Base-by-base conservation (phyloP, 2,329 filamentous ascomycete species). In the Westerdykella aurantiaca region DNA sequence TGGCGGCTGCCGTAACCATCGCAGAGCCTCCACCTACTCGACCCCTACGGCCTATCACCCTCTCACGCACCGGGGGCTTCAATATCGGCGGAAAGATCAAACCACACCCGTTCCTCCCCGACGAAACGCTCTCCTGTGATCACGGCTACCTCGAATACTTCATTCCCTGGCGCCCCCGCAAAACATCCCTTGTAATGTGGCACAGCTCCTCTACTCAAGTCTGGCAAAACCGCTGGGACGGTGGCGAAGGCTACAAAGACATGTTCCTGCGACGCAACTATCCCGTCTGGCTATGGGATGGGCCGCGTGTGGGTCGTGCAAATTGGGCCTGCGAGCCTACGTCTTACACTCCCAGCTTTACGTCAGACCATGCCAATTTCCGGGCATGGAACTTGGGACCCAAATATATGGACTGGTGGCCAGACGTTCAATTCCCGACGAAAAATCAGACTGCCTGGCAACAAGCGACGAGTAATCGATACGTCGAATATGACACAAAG, bases 131-230 rank as follows among this genome's bases (percentile, higher is more conserved):
- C 9, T 56, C 54, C n/a, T 59, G 55, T 51, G 56, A 60, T 33
- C 56, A 60, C 37, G 56, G 53, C 11, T 60, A 58, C 49, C 51
- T 60, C 42, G 56, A 60, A 34, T 60, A 60, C 49, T 59, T 59
- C 46, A 48, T 57, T 21, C 56, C 56, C 0, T 52, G 44, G 48
- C 46, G 45, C 6, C 53, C 55, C 7, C 55, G 56, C 25, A 46
- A 45, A 13, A 57, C 56, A 22, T 52, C 45, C 31, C 22, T 60
- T 31, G 50, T 60, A 21, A 54, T 60, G 52, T 60, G 56, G 56
- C 55, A 60, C 43, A 54, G 50, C 22, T 58, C 55, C 10, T 54
- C 50, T 23, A 54, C 56, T 6, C 56, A 60, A 44, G 55, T 56
- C 23, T 60, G 50, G 50, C 56, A 59, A 42, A 59, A 59, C 45